A percentile compares a stretch with the other conserved stretches of the same genome.
These are phyloP conservation scores for Colletotrichum eleusines DNA, from an alignment of 2,329 filamentous ascomycete genomes.

Conservation along the genomic window DNA sequence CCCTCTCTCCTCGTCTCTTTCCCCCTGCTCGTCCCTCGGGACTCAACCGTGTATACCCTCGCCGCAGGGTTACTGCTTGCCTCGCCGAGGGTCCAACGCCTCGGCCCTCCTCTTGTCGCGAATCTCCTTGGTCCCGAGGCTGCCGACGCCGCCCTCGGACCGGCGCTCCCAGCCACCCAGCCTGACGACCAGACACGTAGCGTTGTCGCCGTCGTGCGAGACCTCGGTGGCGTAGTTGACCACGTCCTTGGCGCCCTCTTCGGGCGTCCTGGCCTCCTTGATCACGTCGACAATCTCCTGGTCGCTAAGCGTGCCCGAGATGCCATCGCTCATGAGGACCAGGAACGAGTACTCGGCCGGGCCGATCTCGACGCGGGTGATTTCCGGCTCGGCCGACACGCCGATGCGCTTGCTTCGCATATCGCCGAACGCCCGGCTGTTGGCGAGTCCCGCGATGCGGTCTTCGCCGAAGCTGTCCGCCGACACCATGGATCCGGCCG, in stretches of 20 bases:
- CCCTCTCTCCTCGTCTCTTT: not conserved
- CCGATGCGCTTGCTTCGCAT: constrained; percentile 92
- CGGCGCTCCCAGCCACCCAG: constrained; percentile 79
- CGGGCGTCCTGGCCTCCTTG: constrained; percentile 92
- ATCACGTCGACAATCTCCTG: constrained; percentile 97
- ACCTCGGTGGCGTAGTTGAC: constrained; percentile 93
- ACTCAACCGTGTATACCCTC: not conserved
- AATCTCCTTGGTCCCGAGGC: constrained; percentile 91
- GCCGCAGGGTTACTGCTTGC: constrained; percentile 59
- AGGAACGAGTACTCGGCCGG: constrained; percentile 91
- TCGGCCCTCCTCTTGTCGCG: constrained; percentile 85
- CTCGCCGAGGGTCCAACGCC: constrained; percentile 82
- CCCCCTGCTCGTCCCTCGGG: not conserved
- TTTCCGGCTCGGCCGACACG: constrained; percentile 93
- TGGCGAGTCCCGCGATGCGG: constrained; percentile 91
- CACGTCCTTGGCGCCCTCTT: constrained; percentile 82
- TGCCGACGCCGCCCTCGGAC: constrained; percentile 87
- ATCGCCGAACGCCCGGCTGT: constrained; percentile 94
- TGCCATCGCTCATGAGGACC: constrained; percentile 88
- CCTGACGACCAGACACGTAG: constrained; percentile 75
- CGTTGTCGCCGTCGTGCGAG: constrained; percentile 74
- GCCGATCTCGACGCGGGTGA: constrained; percentile 80
- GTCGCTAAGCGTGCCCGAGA: constrained; percentile 86
- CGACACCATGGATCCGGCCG: constrained; percentile 82
- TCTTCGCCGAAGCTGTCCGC: constrained; percentile 95